Evolutionary conservation across 2,329 filamentous ascomycete species (phyloP).

Genomic region (Emmonsiellopsis sp.): DNA sequence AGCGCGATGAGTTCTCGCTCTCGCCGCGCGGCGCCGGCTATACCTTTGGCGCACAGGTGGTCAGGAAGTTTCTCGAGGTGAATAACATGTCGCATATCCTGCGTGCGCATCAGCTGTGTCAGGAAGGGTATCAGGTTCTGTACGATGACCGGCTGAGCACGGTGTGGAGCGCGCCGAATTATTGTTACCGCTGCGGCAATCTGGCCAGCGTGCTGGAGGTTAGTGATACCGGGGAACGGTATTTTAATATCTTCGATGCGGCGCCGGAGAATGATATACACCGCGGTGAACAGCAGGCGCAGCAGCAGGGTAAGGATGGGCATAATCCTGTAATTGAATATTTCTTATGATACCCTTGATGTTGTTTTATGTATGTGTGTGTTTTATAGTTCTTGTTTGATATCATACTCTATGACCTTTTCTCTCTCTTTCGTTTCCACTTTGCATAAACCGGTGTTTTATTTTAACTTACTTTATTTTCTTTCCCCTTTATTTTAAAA

Average conservation of each 20-base stretch:
- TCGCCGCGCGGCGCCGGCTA: conserved; percentile 91
- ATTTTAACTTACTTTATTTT: neutral
- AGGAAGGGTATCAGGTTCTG: conserved; percentile 94
- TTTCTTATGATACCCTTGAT: conserved; percentile 48
- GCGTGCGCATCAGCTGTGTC: conserved; percentile 94
- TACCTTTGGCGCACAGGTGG: conserved; percentile 94
- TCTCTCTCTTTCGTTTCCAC: conserved; percentile 2
- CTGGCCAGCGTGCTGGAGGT: conserved; percentile 96
- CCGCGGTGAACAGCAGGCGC: conserved; percentile 67
- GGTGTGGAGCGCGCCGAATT: conserved; percentile 96
- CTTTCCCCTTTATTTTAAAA: neutral
- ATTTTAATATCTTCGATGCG: conserved; percentile 96
- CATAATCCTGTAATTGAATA: conserved; percentile 63
- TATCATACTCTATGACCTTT: conserved; percentile 5
- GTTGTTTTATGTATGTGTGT: neutral
- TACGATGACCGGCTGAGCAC: conserved; percentile 93
- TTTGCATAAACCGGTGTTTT: conserved; percentile 18
- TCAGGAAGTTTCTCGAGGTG: conserved; percentile 95
- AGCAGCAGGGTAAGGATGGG: conserved; percentile 54
- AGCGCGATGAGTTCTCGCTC: conserved; percentile 91
- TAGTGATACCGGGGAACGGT: conserved; percentile 81
- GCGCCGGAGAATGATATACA: conserved; percentile 79
- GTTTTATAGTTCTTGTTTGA: no score
- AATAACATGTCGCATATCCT: conserved; percentile 98
- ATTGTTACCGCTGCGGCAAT: conserved; percentile 92